phyloP scores from a whole-genome alignment of 306 rosid species.

The Arachis stenosperma region DNA sequence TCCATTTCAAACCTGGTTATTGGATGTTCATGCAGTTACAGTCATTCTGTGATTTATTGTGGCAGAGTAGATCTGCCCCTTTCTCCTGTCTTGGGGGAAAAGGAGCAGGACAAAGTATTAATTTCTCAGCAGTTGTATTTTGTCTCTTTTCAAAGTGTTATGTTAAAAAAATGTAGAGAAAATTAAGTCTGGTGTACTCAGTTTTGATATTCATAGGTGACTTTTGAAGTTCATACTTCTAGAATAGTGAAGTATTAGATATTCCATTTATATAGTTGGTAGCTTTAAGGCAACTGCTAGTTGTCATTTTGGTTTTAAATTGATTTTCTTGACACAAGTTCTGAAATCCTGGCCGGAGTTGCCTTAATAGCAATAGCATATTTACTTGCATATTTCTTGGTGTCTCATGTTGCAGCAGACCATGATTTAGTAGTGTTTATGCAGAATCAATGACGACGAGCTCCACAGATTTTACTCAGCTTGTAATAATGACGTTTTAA shows the following conservation, averaged over 20 bases:
- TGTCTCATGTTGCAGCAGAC: constrained; percentile 61
- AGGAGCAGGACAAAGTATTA: not conserved
- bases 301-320: constrained; percentile 27
- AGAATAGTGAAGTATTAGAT: not conserved
- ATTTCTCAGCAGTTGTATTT: constrained; percentile 11
- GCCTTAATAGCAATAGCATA: constrained; percentile 48
- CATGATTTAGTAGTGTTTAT: constrained; percentile 69
- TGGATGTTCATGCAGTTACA: constrained; percentile 23
- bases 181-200: constrained; percentile 14
- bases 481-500: constrained; percentile 65
- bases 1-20: constrained; percentile 27
- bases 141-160: constrained; percentile 12
- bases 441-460: constrained; percentile 87
- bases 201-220: constrained; percentile 20
- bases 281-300: not conserved
- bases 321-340: constrained; percentile 30
- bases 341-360: constrained; percentile 37
- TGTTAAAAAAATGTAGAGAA: constrained; percentile 14
- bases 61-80: constrained; percentile 15
- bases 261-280: constrained; percentile 10
- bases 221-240: constrained; percentile 16
- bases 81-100: constrained; percentile 10
- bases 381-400: constrained; percentile 36
- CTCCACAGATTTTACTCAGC: constrained; percentile 71
- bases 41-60: constrained; percentile 25